These are phyloP conservation scores for Solanum aculeatissimum DNA, from an alignment of 305 asterid species.

Conservation along the genomic window DNA sequence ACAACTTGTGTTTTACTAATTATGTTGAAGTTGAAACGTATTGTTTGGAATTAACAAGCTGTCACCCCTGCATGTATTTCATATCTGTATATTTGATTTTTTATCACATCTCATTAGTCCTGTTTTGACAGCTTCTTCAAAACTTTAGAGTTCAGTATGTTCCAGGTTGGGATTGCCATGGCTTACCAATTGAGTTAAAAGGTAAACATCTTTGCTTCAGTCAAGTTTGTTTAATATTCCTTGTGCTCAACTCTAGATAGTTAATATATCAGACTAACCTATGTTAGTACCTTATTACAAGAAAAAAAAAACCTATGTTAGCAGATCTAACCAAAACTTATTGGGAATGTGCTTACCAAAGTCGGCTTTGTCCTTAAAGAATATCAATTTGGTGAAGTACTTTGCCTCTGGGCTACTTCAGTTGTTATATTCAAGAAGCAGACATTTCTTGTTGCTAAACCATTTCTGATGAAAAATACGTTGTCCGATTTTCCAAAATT, in stretches of 20 bases:
- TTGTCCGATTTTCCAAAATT: neutral
- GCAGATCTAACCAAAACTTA: neutral
- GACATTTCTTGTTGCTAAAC: neutral
- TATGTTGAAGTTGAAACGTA: neutral
- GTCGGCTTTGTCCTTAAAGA: neutral
- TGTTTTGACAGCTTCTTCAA: conserved; percentile 71
- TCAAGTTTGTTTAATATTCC: neutral
- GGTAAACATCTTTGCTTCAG: conserved; percentile 35
- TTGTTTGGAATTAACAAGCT: neutral
- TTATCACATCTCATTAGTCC: neutral
- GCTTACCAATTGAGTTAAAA: conserved; percentile 96
- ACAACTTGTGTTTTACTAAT: neutral
- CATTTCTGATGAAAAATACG: neutral
- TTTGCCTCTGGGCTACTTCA: neutral
- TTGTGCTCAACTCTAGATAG: neutral
- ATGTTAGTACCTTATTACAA: neutral
- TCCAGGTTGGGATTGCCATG: conserved; percentile 99
- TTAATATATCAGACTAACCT: neutral
- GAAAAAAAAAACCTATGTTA: neutral
- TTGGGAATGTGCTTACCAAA: neutral
- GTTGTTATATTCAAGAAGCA: neutral
- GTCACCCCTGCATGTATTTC: neutral
- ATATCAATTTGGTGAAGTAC: neutral
- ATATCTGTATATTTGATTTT: neutral
- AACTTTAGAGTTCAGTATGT: conserved; percentile 74